Percentiles rank a stretch among this genome's conserved stretches.
These are phyloP conservation scores for Anisodus tanguticus DNA, from an alignment of 257 asterid species.

Conservation along the genomic window DNA sequence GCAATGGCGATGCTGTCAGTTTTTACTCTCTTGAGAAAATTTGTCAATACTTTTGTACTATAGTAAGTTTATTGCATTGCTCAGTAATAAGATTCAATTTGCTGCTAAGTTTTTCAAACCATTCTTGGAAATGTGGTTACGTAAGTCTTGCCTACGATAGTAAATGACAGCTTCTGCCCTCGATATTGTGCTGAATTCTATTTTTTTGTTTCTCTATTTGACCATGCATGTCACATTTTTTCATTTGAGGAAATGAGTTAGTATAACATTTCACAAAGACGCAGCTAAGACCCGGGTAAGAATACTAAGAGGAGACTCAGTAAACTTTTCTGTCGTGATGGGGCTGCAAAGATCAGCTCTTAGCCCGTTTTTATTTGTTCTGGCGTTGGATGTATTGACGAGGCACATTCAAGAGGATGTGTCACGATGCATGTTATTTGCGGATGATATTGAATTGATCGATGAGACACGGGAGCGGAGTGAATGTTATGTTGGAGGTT, in stretches of 20 bases:
- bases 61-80: not conserved
- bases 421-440: too few species aligned
- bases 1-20: slow-evolving; percentile 22
- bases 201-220: not conserved
- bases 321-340: too few species aligned
- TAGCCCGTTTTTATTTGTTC: too few species aligned
- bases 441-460: too few species aligned
- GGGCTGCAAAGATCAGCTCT: too few species aligned
- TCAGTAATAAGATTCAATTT: not conserved
- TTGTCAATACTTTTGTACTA: not conserved
- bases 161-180: not conserved
- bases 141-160: not conserved
- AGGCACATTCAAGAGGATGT: too few species aligned
- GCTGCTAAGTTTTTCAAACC: not conserved
- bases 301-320: too few species aligned
- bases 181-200: not conserved
- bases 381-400: too few species aligned
- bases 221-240: not conserved
- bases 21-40: not conserved
- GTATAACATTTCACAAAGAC: too few species aligned
- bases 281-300: too few species aligned
- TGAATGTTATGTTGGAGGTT: too few species aligned
- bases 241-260: not conserved
- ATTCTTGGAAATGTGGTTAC: not conserved
- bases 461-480: too few species aligned